phyloP scores from a whole-genome alignment of 768 basidiomycete genomes.

The Panaeolus papilionaceus region DNA sequence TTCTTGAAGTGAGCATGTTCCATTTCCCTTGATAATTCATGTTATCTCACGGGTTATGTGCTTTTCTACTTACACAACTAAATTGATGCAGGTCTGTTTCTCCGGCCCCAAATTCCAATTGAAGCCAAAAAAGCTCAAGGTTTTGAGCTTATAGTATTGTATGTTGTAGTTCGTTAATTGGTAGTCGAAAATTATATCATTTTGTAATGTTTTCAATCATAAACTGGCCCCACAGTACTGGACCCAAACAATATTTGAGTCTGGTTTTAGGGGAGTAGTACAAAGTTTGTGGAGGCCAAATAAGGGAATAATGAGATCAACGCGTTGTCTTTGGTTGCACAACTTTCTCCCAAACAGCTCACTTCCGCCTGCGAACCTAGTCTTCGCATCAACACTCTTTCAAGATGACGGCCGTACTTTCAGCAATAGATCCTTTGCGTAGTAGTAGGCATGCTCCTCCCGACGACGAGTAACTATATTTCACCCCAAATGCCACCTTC shows the following conservation, averaged over 20 bases:
- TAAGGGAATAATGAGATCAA: slow-evolving; percentile 35
- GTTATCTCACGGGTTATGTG: background rate
- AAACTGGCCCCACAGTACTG: background rate
- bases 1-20: no score
- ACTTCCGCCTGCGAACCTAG: slow-evolving; percentile 28
- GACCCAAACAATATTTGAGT: background rate
- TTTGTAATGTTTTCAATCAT: no score
- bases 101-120: no score
- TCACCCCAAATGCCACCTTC: slow-evolving; percentile 19
- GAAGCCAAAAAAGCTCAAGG: background rate
- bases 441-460: slow-evolving; percentile 66
- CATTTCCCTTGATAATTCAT: background rate
- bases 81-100: background rate
- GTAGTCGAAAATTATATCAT: no score
- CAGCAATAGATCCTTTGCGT: slow-evolving; percentile 61
- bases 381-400: slow-evolving; percentile 26
- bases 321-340: slow-evolving; percentile 23
- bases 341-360: slow-evolving; percentile 29
- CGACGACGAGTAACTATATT: slow-evolving; percentile 63
- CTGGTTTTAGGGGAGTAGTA: slow-evolving; percentile 17
- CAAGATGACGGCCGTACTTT: slow-evolving; percentile 70
- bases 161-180: no score
- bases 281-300: slow-evolving; percentile 33
- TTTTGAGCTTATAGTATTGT: no score
- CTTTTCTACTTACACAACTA: no score